Evolutionary conservation across 495 filamentous ascomycete genomes (phyloP).

Genomic region (Tuber indicum): DNA sequence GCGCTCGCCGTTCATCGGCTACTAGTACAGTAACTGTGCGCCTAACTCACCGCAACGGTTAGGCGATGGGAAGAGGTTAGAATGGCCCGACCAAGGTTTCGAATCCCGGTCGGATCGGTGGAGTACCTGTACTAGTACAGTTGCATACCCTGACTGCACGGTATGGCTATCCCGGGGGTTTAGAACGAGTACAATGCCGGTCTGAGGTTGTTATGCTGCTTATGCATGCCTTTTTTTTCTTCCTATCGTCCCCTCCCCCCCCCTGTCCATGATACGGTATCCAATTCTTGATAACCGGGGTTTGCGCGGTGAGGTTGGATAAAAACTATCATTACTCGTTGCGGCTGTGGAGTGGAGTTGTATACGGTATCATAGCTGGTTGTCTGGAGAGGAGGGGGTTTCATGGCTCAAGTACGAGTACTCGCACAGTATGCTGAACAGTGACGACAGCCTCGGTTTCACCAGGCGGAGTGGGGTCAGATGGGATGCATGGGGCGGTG

Average conservation of each 20-base stretch:
- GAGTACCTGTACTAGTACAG: neutral
- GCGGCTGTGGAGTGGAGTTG: no score
- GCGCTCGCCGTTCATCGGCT: conserved; percentile 19
- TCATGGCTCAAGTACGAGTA: neutral
- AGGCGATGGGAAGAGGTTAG: conserved; percentile 5
- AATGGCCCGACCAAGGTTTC: conserved; percentile 28
- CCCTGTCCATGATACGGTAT: neutral
- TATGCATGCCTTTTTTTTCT: neutral
- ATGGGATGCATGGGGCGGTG: neutral
- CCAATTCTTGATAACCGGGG: neutral
- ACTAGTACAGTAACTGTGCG: neutral
- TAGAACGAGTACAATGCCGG: no score
- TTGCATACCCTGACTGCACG: neutral
- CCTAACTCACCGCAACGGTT: conserved; percentile 1
- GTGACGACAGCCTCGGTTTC: neutral
- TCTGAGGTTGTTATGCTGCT: no score
- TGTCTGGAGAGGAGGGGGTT: neutral
- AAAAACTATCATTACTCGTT: neutral
- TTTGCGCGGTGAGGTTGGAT: neutral
- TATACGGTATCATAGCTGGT: neutral
- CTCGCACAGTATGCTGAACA: no score
- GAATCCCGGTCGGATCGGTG: conserved; percentile 24
- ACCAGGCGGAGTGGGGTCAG: neutral
- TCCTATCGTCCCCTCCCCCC: neutral
- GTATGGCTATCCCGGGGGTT: neutral